Evolutionary conservation across 257 asterid species (phyloP), one percentile per base, ranked within the genome.

Genomic region (Anisodus tanguticus): DNA sequence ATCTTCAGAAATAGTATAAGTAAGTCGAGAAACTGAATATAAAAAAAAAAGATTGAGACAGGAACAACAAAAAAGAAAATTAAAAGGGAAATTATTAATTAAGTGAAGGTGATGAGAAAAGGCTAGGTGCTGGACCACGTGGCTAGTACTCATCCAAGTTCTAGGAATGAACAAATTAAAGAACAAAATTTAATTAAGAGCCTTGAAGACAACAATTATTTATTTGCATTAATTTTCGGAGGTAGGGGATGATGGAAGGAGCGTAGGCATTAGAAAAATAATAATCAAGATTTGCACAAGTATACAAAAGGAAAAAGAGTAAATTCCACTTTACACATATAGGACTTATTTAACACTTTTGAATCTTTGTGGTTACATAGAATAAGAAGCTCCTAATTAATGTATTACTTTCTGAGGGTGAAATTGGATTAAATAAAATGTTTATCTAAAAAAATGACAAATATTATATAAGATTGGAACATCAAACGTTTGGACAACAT

Each of bases 101-200:
- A 47, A 5, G 43, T 49, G 89, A 86, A 83, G 58, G 76, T n/a
- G 66, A 5, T 85, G 70, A 85, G 83, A 77, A 84, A 84, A 81
- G 91, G 88, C 80, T 53, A 89, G 89, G 62, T 80, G 87, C 84
- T 82, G 85, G 70, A 82, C 90, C 91, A 89, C 88, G 89, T 87
- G 79, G 84, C 80, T 43, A 31, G 53, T 79, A 64, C 8, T 37
- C 43, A 77, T 80, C 89, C 82, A 80, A 86, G 70, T 86, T 88
- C 86, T 9, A 45, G 68, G 81, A n/a, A 68, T 78, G 57, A 35
- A 62, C 31, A 69, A 81, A 13, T 57, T 17, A 82, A 51, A 31
- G 35, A 31, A 31, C 35, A 31, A 31, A 31, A 31, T 31, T 31
- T 31, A 31, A 31, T 31, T 31, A 41, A 66, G n/a, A 26, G n/a